Conservation (phyloP, 805 yeast species). For the Sugiyamaella valdiviana region DNA sequence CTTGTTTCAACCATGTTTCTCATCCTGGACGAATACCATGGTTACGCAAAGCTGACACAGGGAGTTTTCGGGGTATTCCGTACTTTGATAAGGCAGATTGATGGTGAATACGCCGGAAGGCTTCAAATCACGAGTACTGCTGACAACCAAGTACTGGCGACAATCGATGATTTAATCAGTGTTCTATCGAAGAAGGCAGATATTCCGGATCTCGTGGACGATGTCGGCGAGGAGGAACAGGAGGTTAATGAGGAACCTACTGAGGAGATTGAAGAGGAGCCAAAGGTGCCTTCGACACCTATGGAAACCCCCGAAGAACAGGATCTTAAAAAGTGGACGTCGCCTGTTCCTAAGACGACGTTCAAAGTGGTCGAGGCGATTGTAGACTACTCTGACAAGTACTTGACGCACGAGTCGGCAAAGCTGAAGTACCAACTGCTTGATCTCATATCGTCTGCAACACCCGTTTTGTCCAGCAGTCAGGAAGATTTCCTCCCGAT, state of each 20-base stretch:
- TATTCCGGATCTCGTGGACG: slow-evolving; percentile 1
- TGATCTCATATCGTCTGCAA: slow-evolving; percentile 37
- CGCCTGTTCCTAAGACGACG: slow-evolving; percentile 56
- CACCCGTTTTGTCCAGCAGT: slow-evolving; percentile 52
- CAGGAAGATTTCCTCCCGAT: slow-evolving; percentile 42
- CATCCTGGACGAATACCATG: slow-evolving; percentile 77
- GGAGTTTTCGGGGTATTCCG: slow-evolving; percentile 65
- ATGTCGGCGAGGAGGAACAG: slow-evolving; percentile 29
- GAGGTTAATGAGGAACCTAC: slow-evolving; percentile 27
- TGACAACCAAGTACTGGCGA: slow-evolving; percentile 26
- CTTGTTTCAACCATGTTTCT: slow-evolving; percentile 68
- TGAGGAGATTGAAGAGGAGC: slow-evolving; percentile 15
- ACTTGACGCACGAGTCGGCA: slow-evolving; percentile 60
- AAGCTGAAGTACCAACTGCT: slow-evolving; percentile 53
- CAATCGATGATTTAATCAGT: slow-evolving; percentile 28
- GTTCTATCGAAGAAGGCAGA: slow-evolving; percentile 2
- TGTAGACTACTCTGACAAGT: slow-evolving; percentile 60
- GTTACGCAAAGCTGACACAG: slow-evolving; percentile 63
- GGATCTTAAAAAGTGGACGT: slow-evolving; percentile 48
- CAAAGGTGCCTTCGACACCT: slow-evolving; percentile 31
- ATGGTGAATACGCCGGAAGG: slow-evolving; percentile 14
- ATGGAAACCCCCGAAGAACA: slow-evolving; percentile 30
- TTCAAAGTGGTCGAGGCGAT: slow-evolving; percentile 58
- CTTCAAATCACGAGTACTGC: slow-evolving; percentile 7
- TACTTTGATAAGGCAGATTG: slow-evolving; percentile 19